Evolutionary conservation across 2,329 filamentous ascomycete species (phyloP), one percentile per base, ranked within the genome.

Genomic region (Pleurostoma richardsiae): DNA sequence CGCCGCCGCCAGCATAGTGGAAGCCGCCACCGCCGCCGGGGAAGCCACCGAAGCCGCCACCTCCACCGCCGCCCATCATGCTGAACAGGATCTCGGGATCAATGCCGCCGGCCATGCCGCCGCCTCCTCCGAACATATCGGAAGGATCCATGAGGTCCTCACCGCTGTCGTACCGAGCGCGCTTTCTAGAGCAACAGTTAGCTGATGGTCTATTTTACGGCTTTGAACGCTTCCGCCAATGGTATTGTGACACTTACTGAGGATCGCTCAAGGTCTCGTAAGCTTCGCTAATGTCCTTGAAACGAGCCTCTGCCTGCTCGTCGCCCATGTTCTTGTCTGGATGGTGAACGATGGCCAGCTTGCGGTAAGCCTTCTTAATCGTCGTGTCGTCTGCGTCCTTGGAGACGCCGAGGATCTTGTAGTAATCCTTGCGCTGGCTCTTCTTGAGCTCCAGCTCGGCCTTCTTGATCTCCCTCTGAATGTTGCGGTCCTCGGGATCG

Each of bases 401-500:
- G 48, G 86, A 75, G 6, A 99, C 73, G 5, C 85, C 88, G 45
- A 99, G 82, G 55, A 97, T 96, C 80, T 96, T 96, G 76, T 99
- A 99, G 72, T 96, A 97, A 63, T 99, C 94, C 70, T 99, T 99
- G 52, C 94, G 80, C 70, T 92, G 87, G 66, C 87, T 88, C 84
- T 97, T 97, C 83, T 99, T 99, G 53, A 97, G 74, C 71, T 99
- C 94, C 29, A 96, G 74, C 71, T 99, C 92, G 2, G 92, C 94
- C 59, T 85, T 88, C 48, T 88, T 85, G 40, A 97, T 82, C 59
- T 99, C 94, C 67, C 88, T 91, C 44, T 79, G 76, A 50, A 97
- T 85, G 10, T 79, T 82, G 39, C 84, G 81, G 65, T 99, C 94
- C 52, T 84, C 78, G 2, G 91, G 91, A 56, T 94, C 89, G 49